These are phyloP conservation scores for Tuber aestivum DNA, from an alignment of 495 filamentous ascomycete genomes.

Conservation along the genomic window DNA sequence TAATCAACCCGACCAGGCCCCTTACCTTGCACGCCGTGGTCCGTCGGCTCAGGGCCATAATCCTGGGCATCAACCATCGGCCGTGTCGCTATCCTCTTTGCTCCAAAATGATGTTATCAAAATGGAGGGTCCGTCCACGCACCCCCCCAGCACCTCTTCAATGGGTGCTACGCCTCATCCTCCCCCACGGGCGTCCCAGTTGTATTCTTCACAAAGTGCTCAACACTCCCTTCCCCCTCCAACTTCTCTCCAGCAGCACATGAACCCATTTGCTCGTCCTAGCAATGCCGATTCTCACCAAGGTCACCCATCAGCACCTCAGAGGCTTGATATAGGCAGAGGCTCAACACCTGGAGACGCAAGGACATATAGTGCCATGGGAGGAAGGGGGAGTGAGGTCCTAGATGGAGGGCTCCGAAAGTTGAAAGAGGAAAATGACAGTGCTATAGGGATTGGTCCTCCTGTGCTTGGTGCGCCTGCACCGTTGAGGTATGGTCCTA, in stretches of 20 bases:
- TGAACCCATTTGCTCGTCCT: constrained; percentile 25
- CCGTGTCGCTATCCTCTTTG: constrained; percentile 31
- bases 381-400: constrained; percentile 25
- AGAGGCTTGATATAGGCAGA: constrained; percentile 26
- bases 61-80: constrained; percentile 28
- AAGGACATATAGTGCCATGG: constrained; percentile 17
- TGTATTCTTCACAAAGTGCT: constrained; percentile 27
- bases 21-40: constrained; percentile 33
- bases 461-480: constrained; percentile 15
- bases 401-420: constrained; percentile 31
- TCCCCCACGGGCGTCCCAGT: constrained; percentile 26
- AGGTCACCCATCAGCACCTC: constrained; percentile 18
- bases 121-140: constrained; percentile 32
- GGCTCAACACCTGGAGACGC: constrained; percentile 25
- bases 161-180: constrained; percentile 17
- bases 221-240: constrained; percentile 22
- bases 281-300: constrained; percentile 31
- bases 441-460: constrained; percentile 23
- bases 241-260: constrained; percentile 23
- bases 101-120: constrained; percentile 34
- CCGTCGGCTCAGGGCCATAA: constrained; percentile 29
- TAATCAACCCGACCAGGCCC: constrained; percentile 36
- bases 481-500: constrained; percentile 24
- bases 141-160: constrained; percentile 25
- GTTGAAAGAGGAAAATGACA: constrained; percentile 32